Evolutionary conservation across 1,284 basidiomycete genomes (phyloP).

Genomic region (Ustilago trichophora): DNA sequence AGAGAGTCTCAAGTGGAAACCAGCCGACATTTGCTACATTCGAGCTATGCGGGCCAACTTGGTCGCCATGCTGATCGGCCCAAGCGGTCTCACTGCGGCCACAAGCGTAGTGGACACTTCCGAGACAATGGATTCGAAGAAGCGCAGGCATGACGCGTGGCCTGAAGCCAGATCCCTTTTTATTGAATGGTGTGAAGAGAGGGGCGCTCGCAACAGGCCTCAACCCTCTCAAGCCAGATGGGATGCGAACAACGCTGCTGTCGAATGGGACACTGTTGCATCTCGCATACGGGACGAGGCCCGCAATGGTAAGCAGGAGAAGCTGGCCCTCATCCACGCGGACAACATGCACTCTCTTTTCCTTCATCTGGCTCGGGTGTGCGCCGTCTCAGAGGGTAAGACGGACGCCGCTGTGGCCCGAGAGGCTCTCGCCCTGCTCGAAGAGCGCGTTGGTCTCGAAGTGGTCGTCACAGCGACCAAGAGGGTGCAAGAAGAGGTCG

Average conservation of each 20-base stretch:
- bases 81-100: constrained; percentile 20
- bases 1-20: constrained; percentile 11
- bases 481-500: background rate
- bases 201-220: background rate
- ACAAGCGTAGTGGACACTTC: background rate
- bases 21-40: constrained; percentile 12
- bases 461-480: background rate
- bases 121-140: background rate
- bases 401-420: constrained; percentile 10
- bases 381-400: background rate
- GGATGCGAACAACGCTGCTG: background rate
- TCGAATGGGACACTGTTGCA: background rate
- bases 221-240: background rate
- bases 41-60: constrained; percentile 27
- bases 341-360: constrained; percentile 10
- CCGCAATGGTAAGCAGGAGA: background rate
- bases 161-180: constrained; percentile 20
- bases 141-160: constrained; percentile 20
- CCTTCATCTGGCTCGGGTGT: constrained; percentile 11
- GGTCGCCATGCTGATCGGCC: background rate
- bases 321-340: constrained; percentile 1
- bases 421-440: constrained; percentile 21
- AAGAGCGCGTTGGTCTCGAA: constrained; percentile 17
- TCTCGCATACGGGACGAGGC: background rate
- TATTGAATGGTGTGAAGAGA: constrained; percentile 11